Evolutionary conservation across 106 monocot genomes (phyloP), one percentile per base, ranked within the genome.

Genomic region (Allium fistulosum): DNA sequence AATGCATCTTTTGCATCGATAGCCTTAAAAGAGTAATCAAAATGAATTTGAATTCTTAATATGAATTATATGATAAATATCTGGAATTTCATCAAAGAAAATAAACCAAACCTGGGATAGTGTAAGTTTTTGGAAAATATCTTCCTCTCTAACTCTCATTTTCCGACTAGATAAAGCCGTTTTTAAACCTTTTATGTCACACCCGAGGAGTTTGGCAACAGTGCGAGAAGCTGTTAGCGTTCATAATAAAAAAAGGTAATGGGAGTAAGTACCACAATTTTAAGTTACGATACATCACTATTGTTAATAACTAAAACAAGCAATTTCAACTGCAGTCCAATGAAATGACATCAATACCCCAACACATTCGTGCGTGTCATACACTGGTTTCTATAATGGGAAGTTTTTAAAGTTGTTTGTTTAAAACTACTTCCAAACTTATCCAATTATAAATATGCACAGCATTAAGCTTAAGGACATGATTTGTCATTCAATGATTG

Each of bases 1-100:
- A 99, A 56, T 56, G 97, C 97, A 85, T 99, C 97, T 76, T 93
- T 84, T 72, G 97, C 75, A 58, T 99, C 93, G 49, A 84, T 83
- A 63, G 97, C 92, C 97, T 99, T 71, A 9, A 77, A 72, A 68
- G 70, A 5, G 37, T 37, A 37, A 5, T 37, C 67, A 26, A 66
- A 59, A 77, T 52, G 16, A 57, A 57, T 65, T 10, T 9, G 46
- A 66, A 69, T 9, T 56, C 46, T 16, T 53, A 57, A 56, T 27
- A 9, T 28, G 5, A 56, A 68, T 17, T 56, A 15, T 68, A 55
- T 28, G 46, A 69, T 56, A 50, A 53, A 0, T 53, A 10, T 18
- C 9, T 69, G 51, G 22, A 62, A 48, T 17, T 62, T 51, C 8
- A 62, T 28, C 48, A 18, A 50, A 46, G 69, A 22, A 75, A 22